Percentiles rank a stretch among this genome's conserved stretches.
Evolutionary conservation across 371 early-diverging fungal genomes (phyloP).

Genomic region (Amoeboaphelidium protococcarum): DNA sequence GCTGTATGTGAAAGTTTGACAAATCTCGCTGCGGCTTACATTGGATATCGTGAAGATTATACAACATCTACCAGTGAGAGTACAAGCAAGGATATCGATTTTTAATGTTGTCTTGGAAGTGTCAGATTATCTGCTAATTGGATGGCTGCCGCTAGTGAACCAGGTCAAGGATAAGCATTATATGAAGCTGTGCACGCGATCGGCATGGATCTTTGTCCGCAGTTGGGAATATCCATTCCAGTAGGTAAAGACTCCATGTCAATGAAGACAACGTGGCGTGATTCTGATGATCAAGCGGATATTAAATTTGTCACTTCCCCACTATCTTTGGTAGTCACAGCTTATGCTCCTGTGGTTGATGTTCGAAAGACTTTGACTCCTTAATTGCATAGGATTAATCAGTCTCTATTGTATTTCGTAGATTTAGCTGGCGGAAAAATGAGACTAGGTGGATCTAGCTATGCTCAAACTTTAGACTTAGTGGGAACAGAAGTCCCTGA

Average conservation of each 20-base stretch:
- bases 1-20: slow-evolving; percentile 72
- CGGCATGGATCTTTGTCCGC: slow-evolving; percentile 72
- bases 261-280: slow-evolving; percentile 76
- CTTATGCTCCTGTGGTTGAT: slow-evolving; percentile 59
- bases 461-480: slow-evolving; percentile 75
- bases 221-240: slow-evolving; percentile 70
- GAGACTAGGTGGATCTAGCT: slow-evolving; percentile 68
- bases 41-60: slow-evolving; percentile 15
- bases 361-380: slow-evolving; percentile 64
- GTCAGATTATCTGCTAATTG: slow-evolving; percentile 83
- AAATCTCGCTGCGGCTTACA: slow-evolving; percentile 64
- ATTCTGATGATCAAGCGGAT: slow-evolving; percentile 12
- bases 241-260: slow-evolving; percentile 97
- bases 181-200: slow-evolving; percentile 80
- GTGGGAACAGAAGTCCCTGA: slow-evolving; percentile 48
- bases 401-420: slow-evolving; percentile 50
- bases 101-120: slow-evolving; percentile 17
- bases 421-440: slow-evolving; percentile 58
- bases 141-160: slow-evolving; percentile 78
- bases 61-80: no score
- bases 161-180: slow-evolving; percentile 70
- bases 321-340: slow-evolving; percentile 65
- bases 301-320: slow-evolving; percentile 53
- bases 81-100: no score
- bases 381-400: slow-evolving; percentile 32